These are phyloP conservation scores for Paecilomyces variotii DNA, from an alignment of 2,329 filamentous ascomycete species.

Conservation along the genomic window DNA sequence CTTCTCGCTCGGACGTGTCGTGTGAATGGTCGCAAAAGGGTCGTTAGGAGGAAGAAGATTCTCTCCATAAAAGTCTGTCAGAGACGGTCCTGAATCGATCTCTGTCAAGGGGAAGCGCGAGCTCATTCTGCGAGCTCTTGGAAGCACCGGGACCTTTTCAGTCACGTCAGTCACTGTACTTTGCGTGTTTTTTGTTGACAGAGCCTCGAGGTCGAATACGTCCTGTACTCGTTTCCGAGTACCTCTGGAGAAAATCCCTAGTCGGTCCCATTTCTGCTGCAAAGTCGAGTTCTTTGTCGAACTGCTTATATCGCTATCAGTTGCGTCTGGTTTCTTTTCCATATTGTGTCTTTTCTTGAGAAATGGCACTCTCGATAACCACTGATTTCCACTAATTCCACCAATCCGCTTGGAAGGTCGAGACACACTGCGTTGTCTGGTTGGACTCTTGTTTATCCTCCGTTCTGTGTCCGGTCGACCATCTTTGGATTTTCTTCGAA, in stretches of 20 bases:
- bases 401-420: neutral
- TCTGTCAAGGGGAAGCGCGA: slow-evolving; percentile 3
- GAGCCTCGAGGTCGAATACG: slow-evolving; percentile 13
- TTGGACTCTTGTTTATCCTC: neutral
- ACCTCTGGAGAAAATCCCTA: slow-evolving; percentile 6
- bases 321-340: neutral
- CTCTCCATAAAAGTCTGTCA: neutral
- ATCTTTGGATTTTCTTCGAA: slow-evolving; percentile 2
- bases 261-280: slow-evolving; percentile 6
- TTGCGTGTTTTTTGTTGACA: slow-evolving; percentile 1
- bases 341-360: neutral
- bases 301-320: neutral
- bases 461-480: neutral
- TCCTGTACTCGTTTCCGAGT: slow-evolving; percentile 12
- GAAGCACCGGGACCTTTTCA: slow-evolving; percentile 13
- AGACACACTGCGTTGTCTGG: neutral
- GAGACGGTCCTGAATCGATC: neutral
- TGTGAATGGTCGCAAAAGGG: neutral
- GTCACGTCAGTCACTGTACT: neutral
- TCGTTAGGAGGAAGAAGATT: neutral
- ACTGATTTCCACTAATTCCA: neutral
- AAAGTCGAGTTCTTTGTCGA: slow-evolving; percentile 1
- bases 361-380: neutral
- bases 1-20: neutral
- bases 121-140: slow-evolving; percentile 13